Evolutionary conservation across 805 yeast genomes (phyloP), one percentile per base, ranked within the genome.

Genomic region (Saccharomycopsis microspora): DNA sequence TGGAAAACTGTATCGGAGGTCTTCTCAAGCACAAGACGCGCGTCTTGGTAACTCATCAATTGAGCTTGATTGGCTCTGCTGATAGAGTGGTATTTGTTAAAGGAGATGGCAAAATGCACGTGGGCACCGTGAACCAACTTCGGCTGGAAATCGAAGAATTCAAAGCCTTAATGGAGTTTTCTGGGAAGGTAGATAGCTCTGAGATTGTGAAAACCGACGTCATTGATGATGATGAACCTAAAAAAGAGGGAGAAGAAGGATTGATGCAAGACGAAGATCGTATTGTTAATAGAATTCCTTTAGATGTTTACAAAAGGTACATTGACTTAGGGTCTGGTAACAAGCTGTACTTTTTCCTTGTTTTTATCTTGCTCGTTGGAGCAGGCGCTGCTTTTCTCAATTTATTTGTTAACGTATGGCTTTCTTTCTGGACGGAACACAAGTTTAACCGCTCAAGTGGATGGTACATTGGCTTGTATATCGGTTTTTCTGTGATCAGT

Each of bases 21-120:
- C 54, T 74, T 41, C 58, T 83, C 51, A 62, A 61, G 42, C 63
- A 63, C 9, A 73, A 70, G 54, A 84, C 90, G 1, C 67, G 87
- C 52, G 55, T 84, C 32, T 67, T 83, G 60, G 87, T 88, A 3
- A 84, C 93, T 0, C 93, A 83, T 60, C 89, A 84, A 60, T 67
- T 84, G 51, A 74, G 82, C 34, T 67, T 82, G 51, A 71, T 83
- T 49, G 68, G 71, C 10, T 62, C 71, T 43, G 88, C 88, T 7
- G 83, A 80, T 59, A 65, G 76, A 38, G 66, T 83, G 36, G 65
- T 84, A 3, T 82, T 78, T 53, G 61, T 82, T 56, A 69, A 71
- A 50, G 41, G 45, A 7, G 76, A 74, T 53, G 84, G 85, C 2
- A 56, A 72, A 0, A 62, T 76, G 11, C 68, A 65, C 45, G 57